Evolutionary conservation across 2,329 filamentous ascomycete genomes (phyloP).

Genomic region (Fusarium drepaniforme): DNA sequence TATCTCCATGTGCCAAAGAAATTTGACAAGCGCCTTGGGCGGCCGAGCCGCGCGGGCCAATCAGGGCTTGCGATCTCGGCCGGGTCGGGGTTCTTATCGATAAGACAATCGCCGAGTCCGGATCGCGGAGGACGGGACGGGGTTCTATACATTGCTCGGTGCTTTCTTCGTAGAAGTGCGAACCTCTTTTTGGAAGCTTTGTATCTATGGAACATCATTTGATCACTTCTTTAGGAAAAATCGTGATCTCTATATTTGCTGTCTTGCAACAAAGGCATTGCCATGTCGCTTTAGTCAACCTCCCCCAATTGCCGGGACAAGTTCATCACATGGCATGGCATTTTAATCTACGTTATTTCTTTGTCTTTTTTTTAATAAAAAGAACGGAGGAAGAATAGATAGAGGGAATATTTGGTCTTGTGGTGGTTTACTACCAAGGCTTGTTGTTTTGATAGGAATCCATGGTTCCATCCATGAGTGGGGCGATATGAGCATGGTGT

Average conservation of each 20-base stretch:
- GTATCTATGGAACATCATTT: not conserved
- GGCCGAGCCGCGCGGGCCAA: conserved; percentile 29
- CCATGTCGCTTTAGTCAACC: not conserved
- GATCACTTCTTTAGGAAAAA: not conserved
- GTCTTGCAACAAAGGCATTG: not conserved
- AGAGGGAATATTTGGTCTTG: not conserved
- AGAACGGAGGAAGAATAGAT: not conserved
- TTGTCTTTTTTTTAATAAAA: not conserved
- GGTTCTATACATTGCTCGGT: not conserved
- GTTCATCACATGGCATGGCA: not conserved
- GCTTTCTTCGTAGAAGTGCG: not conserved
- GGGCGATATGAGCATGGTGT: not conserved
- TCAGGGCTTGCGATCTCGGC: not conserved
- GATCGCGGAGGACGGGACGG: not conserved
- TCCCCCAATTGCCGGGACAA: not conserved
- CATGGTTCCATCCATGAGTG: not conserved
- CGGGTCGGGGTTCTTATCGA: conserved; percentile 43
- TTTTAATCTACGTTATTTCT: not conserved
- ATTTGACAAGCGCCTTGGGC: conserved; percentile 29
- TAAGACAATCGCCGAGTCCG: conserved; percentile 13
- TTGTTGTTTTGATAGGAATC: not conserved
- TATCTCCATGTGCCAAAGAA: conserved; percentile 43
- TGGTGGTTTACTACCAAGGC: not conserved
- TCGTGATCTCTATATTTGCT: not conserved
- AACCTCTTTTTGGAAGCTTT: not conserved